Base-by-base conservation (phyloP, 306 rosid genomes). In the Luffa acutangula region DNA sequence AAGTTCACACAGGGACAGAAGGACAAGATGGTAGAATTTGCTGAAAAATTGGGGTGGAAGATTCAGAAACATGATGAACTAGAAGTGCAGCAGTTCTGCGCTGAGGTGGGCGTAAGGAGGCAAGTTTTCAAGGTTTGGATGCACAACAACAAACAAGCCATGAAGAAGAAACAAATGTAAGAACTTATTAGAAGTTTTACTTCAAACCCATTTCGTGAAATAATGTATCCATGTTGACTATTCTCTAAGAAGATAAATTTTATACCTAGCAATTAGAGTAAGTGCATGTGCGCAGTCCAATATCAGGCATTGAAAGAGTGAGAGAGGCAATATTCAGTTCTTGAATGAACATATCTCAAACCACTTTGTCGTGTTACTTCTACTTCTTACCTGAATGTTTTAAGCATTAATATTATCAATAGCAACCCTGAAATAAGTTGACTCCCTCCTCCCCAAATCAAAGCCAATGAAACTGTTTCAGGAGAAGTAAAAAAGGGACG, bases 91-190 rank as follows among this genome's bases (percentile, higher is more conserved):
- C 89, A 88, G 71, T 93, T 96, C 86, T 96, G 98, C 79, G 73
- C 90, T 20, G 93, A 91, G 42, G 80, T 87, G 7, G 97, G 94
- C 6, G 85, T 96, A 49, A 90, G 85, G 76, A 86, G 92, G 67
- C 90, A 90, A 59, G 96, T 90, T 80, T 91, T 96, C 85, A 96
- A 93, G 90, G 98, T 96, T 36, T 96, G 98, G 98, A 96, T 96
- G 98, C 99, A 96, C 79, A 96, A 96, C 75, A 95, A 95, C 84
- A 93, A 93, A 79, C 97, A 90, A 83, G 89, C 87, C 65, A 89
- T 86, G 78, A 95, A 89, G 89, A 94, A 93, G 83, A 87, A 91
- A 49, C 78, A 75, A 34, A 75, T 17, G 78, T 75, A 75, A 75
- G 78, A 51, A 52, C 15, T n/a, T 75, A 11, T 5, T 71, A 43